Conservation (phyloP, 345 rosid genomes). For the Ailanthus altissimus region DNA sequence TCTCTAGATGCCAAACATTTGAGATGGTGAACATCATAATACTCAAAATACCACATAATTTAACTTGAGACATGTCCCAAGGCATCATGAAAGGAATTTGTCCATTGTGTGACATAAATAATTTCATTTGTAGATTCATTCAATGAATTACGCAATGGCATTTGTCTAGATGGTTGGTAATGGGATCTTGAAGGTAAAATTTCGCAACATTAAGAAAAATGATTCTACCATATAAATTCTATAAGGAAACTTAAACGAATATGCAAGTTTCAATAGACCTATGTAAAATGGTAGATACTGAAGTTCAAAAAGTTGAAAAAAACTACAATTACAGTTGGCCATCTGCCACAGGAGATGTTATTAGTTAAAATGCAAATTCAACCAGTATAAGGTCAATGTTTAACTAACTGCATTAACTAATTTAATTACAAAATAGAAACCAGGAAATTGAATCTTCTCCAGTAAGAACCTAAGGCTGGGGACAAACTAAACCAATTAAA, state of each 20-base stretch:
- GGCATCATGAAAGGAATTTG: neutral
- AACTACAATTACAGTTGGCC: too few species aligned
- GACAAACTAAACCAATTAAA: neutral
- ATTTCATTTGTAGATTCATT: neutral
- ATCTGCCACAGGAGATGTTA: neutral
- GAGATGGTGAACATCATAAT: neutral
- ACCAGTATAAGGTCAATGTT: neutral
- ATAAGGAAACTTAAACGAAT: too few species aligned
- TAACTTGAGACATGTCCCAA: neutral
- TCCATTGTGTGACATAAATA: neutral
- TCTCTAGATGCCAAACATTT: constrained; percentile 47
- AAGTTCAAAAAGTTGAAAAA: neutral
- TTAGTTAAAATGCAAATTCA: neutral
- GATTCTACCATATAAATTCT: too few species aligned
- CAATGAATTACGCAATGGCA: neutral
- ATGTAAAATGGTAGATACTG: neutral
- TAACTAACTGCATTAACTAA: neutral
- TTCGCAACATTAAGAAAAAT: too few species aligned
- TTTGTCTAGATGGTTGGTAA: neutral
- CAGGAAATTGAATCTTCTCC: neutral
- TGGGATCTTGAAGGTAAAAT: neutral
- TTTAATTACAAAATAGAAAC: neutral
- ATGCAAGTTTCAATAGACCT: neutral
- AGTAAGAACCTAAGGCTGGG: neutral
- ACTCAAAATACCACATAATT: neutral